Evolutionary conservation across 768 basidiomycete genomes (phyloP).

Genomic region (Russula griseocarnosa): DNA sequence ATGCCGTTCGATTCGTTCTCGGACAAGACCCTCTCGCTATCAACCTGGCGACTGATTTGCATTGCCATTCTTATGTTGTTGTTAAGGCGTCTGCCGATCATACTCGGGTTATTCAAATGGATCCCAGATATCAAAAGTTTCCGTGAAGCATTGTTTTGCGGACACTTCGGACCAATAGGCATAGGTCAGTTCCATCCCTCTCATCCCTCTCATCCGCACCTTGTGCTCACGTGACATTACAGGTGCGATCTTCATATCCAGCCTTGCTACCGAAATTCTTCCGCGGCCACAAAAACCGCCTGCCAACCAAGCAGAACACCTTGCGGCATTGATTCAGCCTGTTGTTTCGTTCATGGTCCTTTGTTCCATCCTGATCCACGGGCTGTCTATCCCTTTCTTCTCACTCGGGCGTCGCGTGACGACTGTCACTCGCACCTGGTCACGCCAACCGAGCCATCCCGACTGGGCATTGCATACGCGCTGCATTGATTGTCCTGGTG

Average conservation of each 20-base stretch:
- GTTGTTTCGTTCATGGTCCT: conserved; percentile 95
- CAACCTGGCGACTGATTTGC: conserved; percentile 80
- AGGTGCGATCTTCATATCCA: conserved; percentile 93
- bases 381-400: conserved; percentile 91
- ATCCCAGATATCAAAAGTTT: conserved; percentile 96
- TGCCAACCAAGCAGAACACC: conserved; percentile 55
- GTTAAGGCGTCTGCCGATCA: conserved; percentile 76
- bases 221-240: conserved; percentile 25
- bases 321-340: conserved; percentile 79
- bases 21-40: conserved; percentile 60
- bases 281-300: conserved; percentile 46
- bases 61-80: conserved; percentile 79
- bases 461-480: conserved; percentile 83
- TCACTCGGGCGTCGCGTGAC: conserved; percentile 89
- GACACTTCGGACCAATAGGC: conserved; percentile 91
- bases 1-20: conserved; percentile 87
- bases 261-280: conserved; percentile 65
- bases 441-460: conserved; percentile 59
- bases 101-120: conserved; percentile 82
- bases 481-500: conserved; percentile 63
- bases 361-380: conserved; percentile 82
- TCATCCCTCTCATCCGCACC: neutral
- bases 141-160: conserved; percentile 88
- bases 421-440: conserved; percentile 86
- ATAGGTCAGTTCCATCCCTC: conserved; percentile 45